These are phyloP conservation scores for Micromonas pusilla DNA, from an alignment of 139 green algal species.

Conservation along the genomic window DNA sequence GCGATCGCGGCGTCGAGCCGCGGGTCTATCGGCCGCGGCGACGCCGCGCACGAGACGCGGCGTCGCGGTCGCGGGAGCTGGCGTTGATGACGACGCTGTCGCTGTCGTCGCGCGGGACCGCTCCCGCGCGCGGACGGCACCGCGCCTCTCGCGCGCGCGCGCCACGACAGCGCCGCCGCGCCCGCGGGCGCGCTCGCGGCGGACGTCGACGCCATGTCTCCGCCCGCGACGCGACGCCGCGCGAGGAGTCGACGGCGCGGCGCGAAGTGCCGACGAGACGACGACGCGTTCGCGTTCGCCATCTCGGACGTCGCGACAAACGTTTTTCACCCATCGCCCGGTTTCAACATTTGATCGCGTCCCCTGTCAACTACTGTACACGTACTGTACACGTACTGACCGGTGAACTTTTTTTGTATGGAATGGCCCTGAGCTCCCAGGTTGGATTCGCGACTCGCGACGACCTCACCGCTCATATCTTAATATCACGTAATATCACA, in stretches of 20 bases:
- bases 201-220: background rate
- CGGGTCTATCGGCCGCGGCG: background rate
- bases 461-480: no score
- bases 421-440: no score
- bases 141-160: background rate
- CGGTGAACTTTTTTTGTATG: no score
- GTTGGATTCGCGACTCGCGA: no score
- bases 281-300: background rate
- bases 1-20: background rate
- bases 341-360: no score
- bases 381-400: no score
- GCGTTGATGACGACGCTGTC: no score
- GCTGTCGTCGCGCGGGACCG: no score
- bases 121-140: background rate
- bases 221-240: background rate
- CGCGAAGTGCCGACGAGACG: background rate
- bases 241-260: background rate
- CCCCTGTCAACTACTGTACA: no score
- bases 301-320: background rate
- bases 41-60: background rate
- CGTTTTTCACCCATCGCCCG: no score
- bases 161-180: background rate
- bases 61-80: background rate
- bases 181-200: background rate
- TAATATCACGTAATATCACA: no score